Evolutionary conservation across 1,284 basidiomycete species (phyloP), one percentile per base, ranked within the genome.

Genomic region (Psilocybe mexicana): DNA sequence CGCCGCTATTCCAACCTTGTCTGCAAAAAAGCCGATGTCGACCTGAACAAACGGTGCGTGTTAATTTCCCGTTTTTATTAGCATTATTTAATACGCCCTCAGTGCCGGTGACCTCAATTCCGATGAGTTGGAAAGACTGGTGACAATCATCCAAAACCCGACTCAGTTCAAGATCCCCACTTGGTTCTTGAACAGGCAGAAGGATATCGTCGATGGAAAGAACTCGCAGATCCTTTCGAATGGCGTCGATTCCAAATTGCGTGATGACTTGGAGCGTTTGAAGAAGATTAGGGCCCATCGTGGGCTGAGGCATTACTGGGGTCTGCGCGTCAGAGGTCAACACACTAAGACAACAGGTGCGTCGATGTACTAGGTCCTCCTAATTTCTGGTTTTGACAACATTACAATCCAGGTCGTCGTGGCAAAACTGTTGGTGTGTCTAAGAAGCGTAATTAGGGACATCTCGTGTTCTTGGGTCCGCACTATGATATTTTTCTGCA

Each of bases 21-120:
- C 70, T 98, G 96, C 90, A 99, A 99, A 84, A 99, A 99, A 86
- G 97, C 97, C 68, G 97, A 99, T 82, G 93, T 99, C 59, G 96
- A 99, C 76, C 87, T 99, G 66, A 92, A 87, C 85, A 99, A 99
- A 84, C 93, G 97, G 96, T 97, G 70, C 64, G 91, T 81, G n/a
- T 45, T 38, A 50, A n/a, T 44, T 18, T 25, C n/a, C 7, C 36
- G 43, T 12, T 14, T 90, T 25, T 25, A 42, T 24, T 12, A 92
- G n/a, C 36, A 6, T 24, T 35, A 6, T 23, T 52, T n/a, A 43
- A 24, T 51, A 6, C 43, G 54, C 45, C 25, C 38, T 43, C 54
- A 79, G 77, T 14, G 77, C 77, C 59, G 77, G 77, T 57, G 77
- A 79, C 35, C 72, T 79, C 60, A 79, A 79, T 67, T 76, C 77